Evolutionary conservation across 169 alveolate species (phyloP).

Genomic region (Plasmodium reichenowi): DNA sequence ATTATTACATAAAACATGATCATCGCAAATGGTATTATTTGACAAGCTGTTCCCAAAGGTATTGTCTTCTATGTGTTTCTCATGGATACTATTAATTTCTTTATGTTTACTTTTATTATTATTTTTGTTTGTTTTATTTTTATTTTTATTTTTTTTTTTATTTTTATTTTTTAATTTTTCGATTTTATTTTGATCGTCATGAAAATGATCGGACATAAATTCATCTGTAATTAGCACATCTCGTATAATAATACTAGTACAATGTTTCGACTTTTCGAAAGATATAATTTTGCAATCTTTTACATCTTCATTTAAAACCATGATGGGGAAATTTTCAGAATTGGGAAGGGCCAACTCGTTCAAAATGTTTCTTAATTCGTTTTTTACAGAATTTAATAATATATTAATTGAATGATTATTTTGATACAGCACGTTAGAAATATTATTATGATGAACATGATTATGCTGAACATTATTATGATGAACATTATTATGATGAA

Average conservation of each 20-base stretch:
- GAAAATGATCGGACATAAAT: conserved; percentile 41
- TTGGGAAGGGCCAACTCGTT: conserved; percentile 62
- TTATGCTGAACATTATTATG: neutral
- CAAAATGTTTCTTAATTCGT: conserved; percentile 35
- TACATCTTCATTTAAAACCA: conserved; percentile 65
- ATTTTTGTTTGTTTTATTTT: neutral
- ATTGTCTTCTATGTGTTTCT: too few species aligned
- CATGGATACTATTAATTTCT: too few species aligned
- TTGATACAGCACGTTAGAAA: conserved; percentile 15
- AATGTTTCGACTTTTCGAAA: conserved; percentile 42
- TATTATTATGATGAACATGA: neutral
- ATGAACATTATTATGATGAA: neutral
- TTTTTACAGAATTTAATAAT: conserved; percentile 44
- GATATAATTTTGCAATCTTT: conserved; percentile 49
- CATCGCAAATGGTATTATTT: neutral
- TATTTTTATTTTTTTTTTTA: neutral
- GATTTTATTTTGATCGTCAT: neutral
- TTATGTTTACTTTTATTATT: neutral
- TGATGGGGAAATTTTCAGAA: conserved; percentile 67
- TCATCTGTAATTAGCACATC: conserved; percentile 69
- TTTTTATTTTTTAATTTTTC: conserved; percentile 3
- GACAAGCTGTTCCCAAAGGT: too few species aligned
- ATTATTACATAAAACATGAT: neutral
- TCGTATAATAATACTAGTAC: conserved; percentile 41
- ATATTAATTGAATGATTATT: conserved; percentile 25